Base-by-base conservation (phyloP, 2,329 filamentous ascomycete species). In the Helicocarpus griseus region DNA sequence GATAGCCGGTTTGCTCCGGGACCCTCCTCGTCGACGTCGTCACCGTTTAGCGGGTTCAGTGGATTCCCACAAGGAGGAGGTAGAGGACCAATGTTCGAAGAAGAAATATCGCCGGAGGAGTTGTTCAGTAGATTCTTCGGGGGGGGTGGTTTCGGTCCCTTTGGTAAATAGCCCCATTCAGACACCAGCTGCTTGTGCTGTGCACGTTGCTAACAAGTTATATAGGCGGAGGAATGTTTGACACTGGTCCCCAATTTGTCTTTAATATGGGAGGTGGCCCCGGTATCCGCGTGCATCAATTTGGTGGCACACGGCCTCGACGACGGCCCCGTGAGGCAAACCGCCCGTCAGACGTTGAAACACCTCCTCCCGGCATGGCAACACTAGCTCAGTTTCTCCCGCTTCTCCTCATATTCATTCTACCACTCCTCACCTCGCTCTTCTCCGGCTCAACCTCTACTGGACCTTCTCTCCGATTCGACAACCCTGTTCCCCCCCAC, bases 71-170 rank as follows among this genome's bases (percentile, higher is more conserved):
- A 29, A 29, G 52, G 67, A 21, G 79, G 77, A 39, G 78, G 77
- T 36, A 76, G 74, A 26, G 75, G 68, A 31, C 77, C 79, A 14
- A 83, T 84, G 76, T 95, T 86, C 70, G 87, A 93, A 51, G 89
- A 93, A 54, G 91, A 97, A 66, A 87, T 98, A 61, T 95, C 87
- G 50, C 90, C 93, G 0, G 93, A 98, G 69, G 93, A 98, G 70
- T 81, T 98, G 76, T 98, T 98, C 73, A 85, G 91, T 65, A 82
- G 91, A 57, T 98, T 98, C 78, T 98, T 98, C 74, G 88, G 88
- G 45, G 75, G 74, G 17, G 75, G 77, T 61, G 79, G 80, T 45
- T 82, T 85, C 53, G 82, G 82, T 49, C 78, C 80, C 14, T 83
- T 87, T 63, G 85, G 86, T 73, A 80, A 71, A 68, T 65, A 4